phyloP scores from a whole-genome alignment of 306 rosid species.

The Ceratonia siliqua region DNA sequence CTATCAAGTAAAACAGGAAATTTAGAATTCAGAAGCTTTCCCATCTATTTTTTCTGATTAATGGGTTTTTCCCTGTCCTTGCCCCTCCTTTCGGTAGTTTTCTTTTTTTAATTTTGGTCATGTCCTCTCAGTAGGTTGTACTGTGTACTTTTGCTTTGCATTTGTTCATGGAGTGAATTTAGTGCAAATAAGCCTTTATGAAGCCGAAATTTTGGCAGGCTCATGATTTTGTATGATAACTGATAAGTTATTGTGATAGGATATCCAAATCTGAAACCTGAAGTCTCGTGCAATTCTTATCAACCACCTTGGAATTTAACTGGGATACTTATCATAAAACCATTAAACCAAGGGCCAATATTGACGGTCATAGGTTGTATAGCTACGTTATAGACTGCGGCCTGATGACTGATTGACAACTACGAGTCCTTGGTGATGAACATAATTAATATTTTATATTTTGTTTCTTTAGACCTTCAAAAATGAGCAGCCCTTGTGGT shows the following conservation, averaged over 20 bases:
- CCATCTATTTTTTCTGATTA: background rate
- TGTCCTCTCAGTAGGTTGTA: constrained; percentile 8
- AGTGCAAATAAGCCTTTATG: background rate
- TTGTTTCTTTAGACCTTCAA: no score
- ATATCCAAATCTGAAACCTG: background rate
- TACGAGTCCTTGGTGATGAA: no score
- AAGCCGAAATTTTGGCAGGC: background rate
- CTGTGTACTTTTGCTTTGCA: background rate
- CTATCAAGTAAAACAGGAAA: constrained; percentile 36
- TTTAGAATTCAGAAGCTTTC: constrained; percentile 4
- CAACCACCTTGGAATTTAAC: background rate
- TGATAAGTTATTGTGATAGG: background rate
- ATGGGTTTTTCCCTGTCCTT: background rate
- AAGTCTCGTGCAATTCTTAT: background rate
- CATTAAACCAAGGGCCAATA: background rate
- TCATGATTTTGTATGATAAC: background rate
- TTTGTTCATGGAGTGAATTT: background rate
- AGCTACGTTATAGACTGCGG: background rate
- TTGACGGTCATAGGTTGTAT: background rate
- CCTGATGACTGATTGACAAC: no score
- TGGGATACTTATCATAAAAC: background rate
- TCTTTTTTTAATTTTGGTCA: no score
- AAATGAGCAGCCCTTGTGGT: no score
- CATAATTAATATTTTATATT: no score
- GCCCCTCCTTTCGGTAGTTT: background rate